phyloP scores from a whole-genome alignment of 208 protist genomes.

The Phytomonas sp. region DNA sequence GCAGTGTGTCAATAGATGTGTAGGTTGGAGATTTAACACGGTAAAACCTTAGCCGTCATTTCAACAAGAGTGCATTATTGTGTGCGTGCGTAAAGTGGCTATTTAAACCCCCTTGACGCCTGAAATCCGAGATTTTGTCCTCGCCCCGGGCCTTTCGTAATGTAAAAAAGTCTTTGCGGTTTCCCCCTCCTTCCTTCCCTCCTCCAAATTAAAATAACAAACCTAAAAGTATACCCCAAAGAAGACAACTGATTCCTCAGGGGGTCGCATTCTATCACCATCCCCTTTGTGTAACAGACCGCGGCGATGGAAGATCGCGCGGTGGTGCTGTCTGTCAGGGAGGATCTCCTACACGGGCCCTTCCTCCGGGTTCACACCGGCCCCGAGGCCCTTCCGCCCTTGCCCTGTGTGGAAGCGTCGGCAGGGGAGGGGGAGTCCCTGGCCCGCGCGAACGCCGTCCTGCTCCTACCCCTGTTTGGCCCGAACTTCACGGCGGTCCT shows the following conservation, averaged over 20 bases:
- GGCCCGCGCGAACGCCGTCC: slow-evolving; percentile 51
- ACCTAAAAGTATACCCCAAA: not conserved
- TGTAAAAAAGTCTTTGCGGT: too few relatives aligned
- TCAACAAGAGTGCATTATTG: too few relatives aligned
- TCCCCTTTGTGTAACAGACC: not conserved
- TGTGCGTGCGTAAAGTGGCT: not conserved
- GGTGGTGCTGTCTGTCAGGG: slow-evolving; percentile 52
- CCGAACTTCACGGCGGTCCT: slow-evolving; percentile 40
- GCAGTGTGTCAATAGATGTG: not conserved
- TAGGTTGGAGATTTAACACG: not conserved
- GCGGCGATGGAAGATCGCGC: slow-evolving; percentile 48
- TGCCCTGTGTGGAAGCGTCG: too few relatives aligned
- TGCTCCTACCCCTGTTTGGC: slow-evolving; percentile 45
- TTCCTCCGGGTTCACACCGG: slow-evolving; percentile 17
- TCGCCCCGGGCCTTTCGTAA: not conserved
- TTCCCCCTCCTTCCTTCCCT: too few relatives aligned
- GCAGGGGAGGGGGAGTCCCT: too few relatives aligned
- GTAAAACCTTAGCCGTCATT: not conserved
- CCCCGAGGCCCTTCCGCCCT: slow-evolving; percentile 2
- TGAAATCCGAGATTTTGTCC: not conserved
- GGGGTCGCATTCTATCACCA: not conserved
- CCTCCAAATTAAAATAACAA: too few relatives aligned
- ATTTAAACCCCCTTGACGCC: not conserved
- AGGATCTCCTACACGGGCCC: slow-evolving; percentile 75
- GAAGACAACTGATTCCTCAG: not conserved